A percentile compares a stretch with the other conserved stretches of the same genome.
phyloP scores from a whole-genome alignment of 2,329 filamentous ascomycete genomes.

The Escovopsis sp. region DNA sequence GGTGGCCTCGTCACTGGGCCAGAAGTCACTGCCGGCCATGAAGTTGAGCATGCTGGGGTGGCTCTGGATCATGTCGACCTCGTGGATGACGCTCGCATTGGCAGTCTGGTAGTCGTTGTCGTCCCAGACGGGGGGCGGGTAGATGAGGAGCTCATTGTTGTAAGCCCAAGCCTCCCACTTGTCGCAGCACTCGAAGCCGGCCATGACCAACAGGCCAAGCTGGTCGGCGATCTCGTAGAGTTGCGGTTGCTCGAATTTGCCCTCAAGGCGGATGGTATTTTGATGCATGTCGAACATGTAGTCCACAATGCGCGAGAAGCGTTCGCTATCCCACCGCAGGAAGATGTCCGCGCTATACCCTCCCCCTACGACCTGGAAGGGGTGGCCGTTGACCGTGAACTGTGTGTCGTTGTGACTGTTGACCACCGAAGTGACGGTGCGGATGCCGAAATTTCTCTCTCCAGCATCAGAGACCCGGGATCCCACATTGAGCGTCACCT shows the following conservation, averaged over 20 bases:
- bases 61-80: slow-evolving; percentile 41
- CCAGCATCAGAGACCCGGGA: slow-evolving; percentile 15
- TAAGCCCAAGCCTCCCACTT: slow-evolving; percentile 53
- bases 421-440: slow-evolving; percentile 30
- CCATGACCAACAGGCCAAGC: slow-evolving; percentile 44
- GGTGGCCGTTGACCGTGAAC: slow-evolving; percentile 39
- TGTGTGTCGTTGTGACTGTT: slow-evolving; percentile 37
- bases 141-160: slow-evolving; percentile 33
- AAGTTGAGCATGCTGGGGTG: slow-evolving; percentile 45
- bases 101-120: slow-evolving; percentile 40
- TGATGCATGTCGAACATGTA: slow-evolving; percentile 45
- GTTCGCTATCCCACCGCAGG: slow-evolving; percentile 35
- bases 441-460: slow-evolving; percentile 14
- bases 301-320: slow-evolving; percentile 32
- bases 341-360: slow-evolving; percentile 49
- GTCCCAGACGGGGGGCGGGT: slow-evolving; percentile 27
- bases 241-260: slow-evolving; percentile 47
- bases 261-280: slow-evolving; percentile 48
- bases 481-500: slow-evolving; percentile 15
- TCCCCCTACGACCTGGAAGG: slow-evolving; percentile 44
- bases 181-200: slow-evolving; percentile 52
- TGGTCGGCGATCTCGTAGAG: slow-evolving; percentile 43
- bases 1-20: slow-evolving; percentile 42
- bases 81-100: slow-evolving; percentile 39
- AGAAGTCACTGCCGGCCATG: slow-evolving; percentile 46